phyloP scores from a whole-genome alignment of 371 early-diverging fungal species.

The Mucor sp. region DNA sequence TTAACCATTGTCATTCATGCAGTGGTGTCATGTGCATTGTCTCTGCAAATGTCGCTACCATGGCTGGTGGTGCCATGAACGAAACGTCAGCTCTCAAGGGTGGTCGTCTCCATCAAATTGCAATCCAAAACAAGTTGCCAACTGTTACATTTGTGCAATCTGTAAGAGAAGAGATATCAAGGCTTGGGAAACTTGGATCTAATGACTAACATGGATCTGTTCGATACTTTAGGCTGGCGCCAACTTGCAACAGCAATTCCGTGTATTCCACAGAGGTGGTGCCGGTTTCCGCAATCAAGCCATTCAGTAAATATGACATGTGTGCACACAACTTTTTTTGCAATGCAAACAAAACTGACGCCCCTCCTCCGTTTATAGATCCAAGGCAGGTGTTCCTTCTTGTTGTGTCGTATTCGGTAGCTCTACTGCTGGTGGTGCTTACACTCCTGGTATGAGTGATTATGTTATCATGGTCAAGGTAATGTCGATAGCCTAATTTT shows the following conservation, averaged over 20 bases:
- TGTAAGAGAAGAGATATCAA: constrained; percentile 31
- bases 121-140: constrained; percentile 64
- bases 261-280: constrained; percentile 77
- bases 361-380: constrained; percentile 51
- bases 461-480: constrained; percentile 77
- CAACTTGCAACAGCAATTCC: constrained; percentile 72
- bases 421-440: constrained; percentile 82
- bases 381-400: constrained; percentile 70
- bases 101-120: constrained; percentile 59
- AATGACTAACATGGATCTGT: not conserved
- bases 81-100: constrained; percentile 61
- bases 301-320: constrained; percentile 40
- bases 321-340: no score
- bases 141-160: constrained; percentile 64
- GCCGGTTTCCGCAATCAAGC: constrained; percentile 70
- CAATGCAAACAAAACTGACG: not conserved
- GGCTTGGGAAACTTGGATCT: not conserved
- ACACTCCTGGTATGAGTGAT: constrained; percentile 76
- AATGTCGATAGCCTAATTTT: not conserved
- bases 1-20: not conserved
- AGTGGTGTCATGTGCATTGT: constrained; percentile 73
- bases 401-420: constrained; percentile 76
- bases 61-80: constrained; percentile 71
- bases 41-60: constrained; percentile 68
- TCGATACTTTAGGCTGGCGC: constrained; percentile 65